Percentiles rank a stretch among this genome's conserved stretches.
phyloP scores from a whole-genome alignment of 257 asterid species.

The Lavandula angustifolia region DNA sequence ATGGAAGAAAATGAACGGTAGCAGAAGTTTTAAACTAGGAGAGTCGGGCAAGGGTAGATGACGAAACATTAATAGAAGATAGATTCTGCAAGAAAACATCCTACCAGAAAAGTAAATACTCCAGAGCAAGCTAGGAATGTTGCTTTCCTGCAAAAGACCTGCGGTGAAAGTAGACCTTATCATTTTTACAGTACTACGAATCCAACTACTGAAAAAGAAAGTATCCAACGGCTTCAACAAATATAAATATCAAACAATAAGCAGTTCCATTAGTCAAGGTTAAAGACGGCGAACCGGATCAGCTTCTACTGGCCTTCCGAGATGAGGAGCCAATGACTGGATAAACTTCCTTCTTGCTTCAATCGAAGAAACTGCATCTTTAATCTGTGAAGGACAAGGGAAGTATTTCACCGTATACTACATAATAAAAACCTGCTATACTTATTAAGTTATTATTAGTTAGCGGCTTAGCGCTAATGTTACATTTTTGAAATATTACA shows the following conservation, averaged over 20 bases:
- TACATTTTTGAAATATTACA: slow-evolving; percentile 9
- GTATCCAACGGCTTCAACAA: not conserved
- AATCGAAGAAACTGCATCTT: slow-evolving; percentile 69
- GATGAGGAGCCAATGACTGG: slow-evolving; percentile 58
- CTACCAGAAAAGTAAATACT: slow-evolving; percentile 80
- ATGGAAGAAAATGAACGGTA: slow-evolving; percentile 12
- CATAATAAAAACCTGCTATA: slow-evolving; percentile 13
- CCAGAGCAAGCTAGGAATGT: slow-evolving; percentile 74
- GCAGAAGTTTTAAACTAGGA: slow-evolving; percentile 1
- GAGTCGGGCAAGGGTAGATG: slow-evolving; percentile 2
- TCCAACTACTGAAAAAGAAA: slow-evolving; percentile 1
- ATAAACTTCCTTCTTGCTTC: slow-evolving; percentile 79
- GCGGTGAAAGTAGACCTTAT: slow-evolving; percentile 32
- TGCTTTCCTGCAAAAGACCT: slow-evolving; percentile 89
- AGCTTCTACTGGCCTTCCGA: slow-evolving; percentile 90
- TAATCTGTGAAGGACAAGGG: slow-evolving; percentile 51
- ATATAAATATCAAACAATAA: slow-evolving; percentile 10
- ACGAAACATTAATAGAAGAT: not conserved
- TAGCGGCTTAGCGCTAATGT: slow-evolving; percentile 1
- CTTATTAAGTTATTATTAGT: not conserved
- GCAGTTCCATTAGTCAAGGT: slow-evolving; percentile 23
- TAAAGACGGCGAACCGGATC: slow-evolving; percentile 64
- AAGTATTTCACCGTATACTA: slow-evolving; percentile 1
- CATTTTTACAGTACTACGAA: slow-evolving; percentile 24
- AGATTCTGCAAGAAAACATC: slow-evolving; percentile 24